Evolutionary conservation across 345 rosid genomes (phyloP), one percentile per base, ranked within the genome.

Genomic region (Dovyalis caffra): DNA sequence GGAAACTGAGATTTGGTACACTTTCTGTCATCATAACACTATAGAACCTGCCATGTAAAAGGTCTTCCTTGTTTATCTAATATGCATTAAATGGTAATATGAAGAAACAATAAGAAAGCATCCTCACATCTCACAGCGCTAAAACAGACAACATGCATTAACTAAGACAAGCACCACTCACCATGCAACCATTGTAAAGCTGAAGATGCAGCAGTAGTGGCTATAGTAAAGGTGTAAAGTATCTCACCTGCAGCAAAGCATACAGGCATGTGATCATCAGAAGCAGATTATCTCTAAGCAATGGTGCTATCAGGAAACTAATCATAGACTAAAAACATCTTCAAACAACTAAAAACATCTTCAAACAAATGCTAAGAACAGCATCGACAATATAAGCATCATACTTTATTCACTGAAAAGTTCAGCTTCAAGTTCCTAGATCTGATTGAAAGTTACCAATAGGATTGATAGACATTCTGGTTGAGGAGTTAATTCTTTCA

Each of bases 171-270:
- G 31, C 38, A 58, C 6, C 25, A 77, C 94, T 91, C 53, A 95
- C 99, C 99, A 82, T 95, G 99, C 79, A 91, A 82, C 96, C 94
- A 95, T 63, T 83, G 76, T 10, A 95, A 80, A 28, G 90, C 73
- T 26, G 95, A 72, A 18, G 98, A 91, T 23, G 98, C 85, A 40
- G 90, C 66, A 37, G 97, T 92, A 73, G 98, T 95, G 62, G 91
- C 49, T 67, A 95, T 89, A 6, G 97, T 92, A 75, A 91, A 92
- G 72, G 97, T 88, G 84, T 86, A 77, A 47, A 91, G 81, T 71
- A 76, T 83, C 88, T 92, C 96, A 28, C 96, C 99, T 95, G 85
- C 81, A 80, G 47, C 76, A 75, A 82, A 74, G 53, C 74, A 75
- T 64, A 47, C 23, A 51, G 23, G 29, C 23, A 53, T 28, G 3